Conservation (phyloP, 2,329 filamentous ascomycete species). For the Pseudogymnoascus sp. region DNA sequence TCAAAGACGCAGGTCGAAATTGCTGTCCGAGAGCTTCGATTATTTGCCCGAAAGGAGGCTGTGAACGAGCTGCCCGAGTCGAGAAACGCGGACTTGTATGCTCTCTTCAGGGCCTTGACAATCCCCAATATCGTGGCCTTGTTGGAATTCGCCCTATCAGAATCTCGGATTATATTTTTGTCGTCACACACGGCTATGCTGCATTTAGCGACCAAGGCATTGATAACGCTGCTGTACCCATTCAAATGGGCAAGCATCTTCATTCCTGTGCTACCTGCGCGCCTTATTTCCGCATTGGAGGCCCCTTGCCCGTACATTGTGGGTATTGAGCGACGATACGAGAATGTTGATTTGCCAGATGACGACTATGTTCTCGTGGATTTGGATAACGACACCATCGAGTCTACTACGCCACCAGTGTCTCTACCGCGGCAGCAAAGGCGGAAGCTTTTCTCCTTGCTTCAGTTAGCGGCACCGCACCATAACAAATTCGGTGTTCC, state of each 20-base stretch:
- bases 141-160: conserved; percentile 86
- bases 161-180: conserved; percentile 91
- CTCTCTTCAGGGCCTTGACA: conserved; percentile 81
- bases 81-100: conserved; percentile 85
- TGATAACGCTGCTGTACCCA: conserved; percentile 79
- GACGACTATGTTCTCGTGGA: conserved; percentile 96
- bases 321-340: conserved; percentile 87
- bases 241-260: conserved; percentile 91
- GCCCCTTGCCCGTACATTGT: conserved; percentile 96
- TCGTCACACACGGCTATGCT: conserved; percentile 96
- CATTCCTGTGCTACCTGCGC: conserved; percentile 82
- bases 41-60: conserved; percentile 91
- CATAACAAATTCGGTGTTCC: conserved; percentile 79
- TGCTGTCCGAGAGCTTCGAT: conserved; percentile 75
- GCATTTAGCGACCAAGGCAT: conserved; percentile 82
- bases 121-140: conserved; percentile 87
- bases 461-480: conserved; percentile 86
- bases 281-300: conserved; percentile 82
- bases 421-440: conserved; percentile 81
- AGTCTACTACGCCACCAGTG: conserved; percentile 71
- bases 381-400: conserved; percentile 82
- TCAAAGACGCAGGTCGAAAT: conserved; percentile 96
- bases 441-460: conserved; percentile 77
- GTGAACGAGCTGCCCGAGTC: conserved; percentile 88
- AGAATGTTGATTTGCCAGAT: conserved; percentile 76